These are phyloP conservation scores for Spergularia marina DNA, from an alignment of 148 eudicot species.

Conservation along the genomic window DNA sequence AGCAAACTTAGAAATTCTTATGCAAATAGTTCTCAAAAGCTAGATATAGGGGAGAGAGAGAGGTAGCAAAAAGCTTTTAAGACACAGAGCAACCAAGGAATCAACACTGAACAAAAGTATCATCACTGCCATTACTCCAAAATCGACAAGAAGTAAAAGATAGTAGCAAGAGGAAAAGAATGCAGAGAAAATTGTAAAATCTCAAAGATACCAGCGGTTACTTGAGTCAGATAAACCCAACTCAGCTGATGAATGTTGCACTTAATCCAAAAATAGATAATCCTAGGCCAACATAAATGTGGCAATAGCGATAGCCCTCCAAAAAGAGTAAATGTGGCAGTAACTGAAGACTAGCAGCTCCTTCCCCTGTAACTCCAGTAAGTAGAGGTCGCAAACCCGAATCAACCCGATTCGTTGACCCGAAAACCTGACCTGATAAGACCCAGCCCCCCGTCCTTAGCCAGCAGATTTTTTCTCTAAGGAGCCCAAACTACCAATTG, in stretches of 20 bases:
- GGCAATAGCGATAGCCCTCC: too few species aligned
- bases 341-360: not conserved
- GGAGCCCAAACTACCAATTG: not conserved
- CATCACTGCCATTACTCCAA: not conserved
- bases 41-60: too few species aligned
- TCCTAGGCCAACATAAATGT: not conserved
- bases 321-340: too few species aligned
- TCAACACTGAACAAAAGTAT: not conserved
- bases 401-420: too few species aligned
- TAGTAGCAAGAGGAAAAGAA: not conserved
- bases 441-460: not conserved
- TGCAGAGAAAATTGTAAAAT: not conserved
- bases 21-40: not conserved
- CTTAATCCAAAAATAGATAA: not conserved
- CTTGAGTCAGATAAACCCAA: not conserved
- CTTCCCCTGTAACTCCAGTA: not conserved
- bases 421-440: not conserved
- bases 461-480: not conserved
- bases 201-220: not conserved
- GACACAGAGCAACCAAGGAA: not conserved
- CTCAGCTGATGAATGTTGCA: not conserved
- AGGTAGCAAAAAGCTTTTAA: too few species aligned
- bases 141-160: not conserved
- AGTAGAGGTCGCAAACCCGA: too few species aligned
- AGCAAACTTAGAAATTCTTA: not conserved